phyloP scores from a whole-genome alignment of 1,284 basidiomycete genomes.

The Trichosporon ovoides region DNA sequence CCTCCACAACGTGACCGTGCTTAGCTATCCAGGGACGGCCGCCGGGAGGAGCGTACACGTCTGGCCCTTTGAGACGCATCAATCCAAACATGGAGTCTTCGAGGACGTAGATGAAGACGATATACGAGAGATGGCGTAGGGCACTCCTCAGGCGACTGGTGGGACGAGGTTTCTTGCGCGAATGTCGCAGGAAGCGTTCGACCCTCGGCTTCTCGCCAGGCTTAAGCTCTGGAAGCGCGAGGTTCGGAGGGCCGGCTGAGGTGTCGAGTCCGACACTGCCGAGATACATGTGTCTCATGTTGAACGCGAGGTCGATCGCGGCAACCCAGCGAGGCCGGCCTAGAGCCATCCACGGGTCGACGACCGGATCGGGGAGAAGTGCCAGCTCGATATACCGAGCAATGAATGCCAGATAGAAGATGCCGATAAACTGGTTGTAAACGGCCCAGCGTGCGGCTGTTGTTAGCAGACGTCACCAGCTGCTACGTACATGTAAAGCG shows the following conservation, averaged over 20 bases:
- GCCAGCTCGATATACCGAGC: constrained; percentile 32
- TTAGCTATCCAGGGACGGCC: not conserved
- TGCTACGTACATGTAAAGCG: not conserved
- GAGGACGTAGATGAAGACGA: constrained; percentile 22
- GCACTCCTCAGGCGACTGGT: constrained; percentile 23
- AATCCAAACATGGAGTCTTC: constrained; percentile 30
- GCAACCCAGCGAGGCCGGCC: constrained; percentile 18
- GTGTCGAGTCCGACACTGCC: constrained; percentile 24
- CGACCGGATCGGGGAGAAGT: constrained; percentile 24
- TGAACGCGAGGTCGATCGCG: constrained; percentile 30
- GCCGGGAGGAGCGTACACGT: constrained; percentile 21
- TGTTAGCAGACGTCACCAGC: not conserved
- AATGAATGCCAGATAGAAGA: constrained; percentile 24
- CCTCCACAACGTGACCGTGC: not conserved
- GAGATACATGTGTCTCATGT: constrained; percentile 35
- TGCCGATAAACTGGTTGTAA: constrained; percentile 27
- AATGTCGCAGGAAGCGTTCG: constrained; percentile 22
- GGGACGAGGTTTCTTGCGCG: constrained; percentile 4
- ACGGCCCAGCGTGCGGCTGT: not conserved
- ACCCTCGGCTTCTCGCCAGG: not conserved
- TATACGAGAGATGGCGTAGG: constrained; percentile 24
- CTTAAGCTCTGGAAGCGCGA: not conserved
- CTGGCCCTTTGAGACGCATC: constrained; percentile 23
- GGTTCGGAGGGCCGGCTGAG: constrained; percentile 3
- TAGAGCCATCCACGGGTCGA: constrained; percentile 28